Base-by-base conservation (phyloP, 768 basidiomycete genomes). In the Boletus subcaerulescens region DNA sequence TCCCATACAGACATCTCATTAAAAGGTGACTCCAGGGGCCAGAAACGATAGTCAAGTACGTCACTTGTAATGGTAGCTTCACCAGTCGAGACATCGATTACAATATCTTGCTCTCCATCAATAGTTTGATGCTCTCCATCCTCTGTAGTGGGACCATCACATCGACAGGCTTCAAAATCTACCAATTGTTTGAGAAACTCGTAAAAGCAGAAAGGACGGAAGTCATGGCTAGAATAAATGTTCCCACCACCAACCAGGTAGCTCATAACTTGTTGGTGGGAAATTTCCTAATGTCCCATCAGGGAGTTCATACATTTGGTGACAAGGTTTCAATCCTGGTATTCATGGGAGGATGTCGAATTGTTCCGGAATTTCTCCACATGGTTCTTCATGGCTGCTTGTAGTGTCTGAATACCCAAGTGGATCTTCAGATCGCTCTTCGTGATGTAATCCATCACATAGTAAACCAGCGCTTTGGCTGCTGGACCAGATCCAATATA, bases 261-360 rank as follows among this genome's bases (percentile, higher is more conserved):
- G 22, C 66, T 68, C 62, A 68, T 60, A 0, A 71, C 67, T 35
- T 71, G 70, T 2, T 64, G 67, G 9, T 67, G 65, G 0, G 71
- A 73, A 0, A 71, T 48, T 22, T 73, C 71, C 17, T 70, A 63
- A 0, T 46, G 35, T 0, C 56, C 58, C 52, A 71, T 63, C 48
- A 69, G 53, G 0, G 59, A 48, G 14, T 67, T 64, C 0, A 60
- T 56, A 4, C 58, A 50, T 12, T 53, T 61, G 0, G 52, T 62
- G 1, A 59, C 18, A 0, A 58, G 24, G 9, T 38, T 42, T 22
- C 20, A 6, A 10, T 42, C 11, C 1, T 12, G 20, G 20, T 22
- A 42, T 0, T 22, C 10, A 18, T 3, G 20, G 1, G 11, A 11
- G 8, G 22, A 12, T 20, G 20, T 20, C 1, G 6, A 0, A 20